Conservation (phyloP, 2,329 filamentous ascomycete genomes). For the Gremmenia infestans region DNA sequence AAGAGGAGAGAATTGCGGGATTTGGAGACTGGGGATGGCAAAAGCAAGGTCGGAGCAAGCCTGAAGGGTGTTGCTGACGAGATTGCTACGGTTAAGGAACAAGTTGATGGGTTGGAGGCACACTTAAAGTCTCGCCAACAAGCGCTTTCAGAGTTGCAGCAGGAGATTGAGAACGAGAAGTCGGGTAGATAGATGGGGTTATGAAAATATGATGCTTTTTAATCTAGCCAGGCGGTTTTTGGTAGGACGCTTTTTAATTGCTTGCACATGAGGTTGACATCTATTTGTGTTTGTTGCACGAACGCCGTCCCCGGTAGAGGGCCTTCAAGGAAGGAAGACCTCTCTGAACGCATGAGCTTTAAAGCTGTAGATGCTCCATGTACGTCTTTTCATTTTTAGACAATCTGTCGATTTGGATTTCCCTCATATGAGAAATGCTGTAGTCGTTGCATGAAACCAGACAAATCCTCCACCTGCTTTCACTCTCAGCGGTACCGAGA, state of each 20-base stretch:
- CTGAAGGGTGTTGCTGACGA: constrained; percentile 79
- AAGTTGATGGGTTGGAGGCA: constrained; percentile 82
- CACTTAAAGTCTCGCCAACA: constrained; percentile 75
- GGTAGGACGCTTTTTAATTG: background rate
- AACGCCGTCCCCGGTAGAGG: no score
- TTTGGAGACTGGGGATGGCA: constrained; percentile 66
- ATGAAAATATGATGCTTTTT: background rate
- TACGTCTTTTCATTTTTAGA: no score
- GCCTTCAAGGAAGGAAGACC: no score
- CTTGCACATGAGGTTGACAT: no score
- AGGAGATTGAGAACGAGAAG: constrained; percentile 86
- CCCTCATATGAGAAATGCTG: no score
- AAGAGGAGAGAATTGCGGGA: constrained; percentile 78
- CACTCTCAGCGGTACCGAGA: no score
- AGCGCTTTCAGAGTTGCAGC: constrained; percentile 68
- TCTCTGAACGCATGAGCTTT: no score
- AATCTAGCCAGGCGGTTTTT: constrained; percentile 1
- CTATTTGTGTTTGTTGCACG: background rate
- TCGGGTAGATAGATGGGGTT: constrained; percentile 38
- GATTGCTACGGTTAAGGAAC: constrained; percentile 83
- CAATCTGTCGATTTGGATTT: no score
- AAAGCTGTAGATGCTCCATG: no score
- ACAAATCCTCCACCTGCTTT: no score
- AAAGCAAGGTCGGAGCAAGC: constrained; percentile 62
- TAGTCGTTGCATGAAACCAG: no score